These are phyloP conservation scores for Myxozyma sirexii DNA, from an alignment of 805 yeast genomes.

Conservation along the genomic window DNA sequence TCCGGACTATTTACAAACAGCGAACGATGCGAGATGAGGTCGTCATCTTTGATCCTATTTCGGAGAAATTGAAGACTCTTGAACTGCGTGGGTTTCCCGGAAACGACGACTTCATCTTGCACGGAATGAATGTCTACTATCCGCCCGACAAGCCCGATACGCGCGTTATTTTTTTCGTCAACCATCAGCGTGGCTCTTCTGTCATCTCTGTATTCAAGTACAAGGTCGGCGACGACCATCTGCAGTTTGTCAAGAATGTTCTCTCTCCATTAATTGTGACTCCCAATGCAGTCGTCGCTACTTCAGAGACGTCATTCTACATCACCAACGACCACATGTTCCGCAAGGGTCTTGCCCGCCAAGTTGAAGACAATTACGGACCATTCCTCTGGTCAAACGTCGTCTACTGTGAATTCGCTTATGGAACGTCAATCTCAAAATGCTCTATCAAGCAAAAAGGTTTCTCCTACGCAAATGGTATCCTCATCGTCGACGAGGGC, in stretches of 20 bases:
- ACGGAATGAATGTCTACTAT: constrained; percentile 18
- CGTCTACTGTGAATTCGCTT: constrained; percentile 5
- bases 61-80: background rate
- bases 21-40: constrained; percentile 3
- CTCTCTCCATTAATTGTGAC: constrained; percentile 8
- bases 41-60: constrained; percentile 10
- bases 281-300: constrained; percentile 15
- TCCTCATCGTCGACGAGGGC: constrained; percentile 8
- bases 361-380: constrained; percentile 11
- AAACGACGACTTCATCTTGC: constrained; percentile 12
- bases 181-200: constrained; percentile 17
- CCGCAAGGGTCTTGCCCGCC: constrained; percentile 7
- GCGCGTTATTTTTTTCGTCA: constrained; percentile 17
- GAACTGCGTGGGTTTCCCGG: constrained; percentile 1
- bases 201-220: constrained; percentile 13
- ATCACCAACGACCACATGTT: constrained; percentile 22
- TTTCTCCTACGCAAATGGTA: constrained; percentile 17
- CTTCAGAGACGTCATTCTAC: constrained; percentile 16
- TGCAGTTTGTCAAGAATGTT: constrained; percentile 5
- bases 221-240: constrained; percentile 2
- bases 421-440: background rate
- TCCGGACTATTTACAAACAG: background rate
- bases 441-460: constrained; percentile 1
- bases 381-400: constrained; percentile 22
- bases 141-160: constrained; percentile 9